Evolutionary conservation across 768 basidiomycete species (phyloP).

Genomic region (Hericium alpestre): DNA sequence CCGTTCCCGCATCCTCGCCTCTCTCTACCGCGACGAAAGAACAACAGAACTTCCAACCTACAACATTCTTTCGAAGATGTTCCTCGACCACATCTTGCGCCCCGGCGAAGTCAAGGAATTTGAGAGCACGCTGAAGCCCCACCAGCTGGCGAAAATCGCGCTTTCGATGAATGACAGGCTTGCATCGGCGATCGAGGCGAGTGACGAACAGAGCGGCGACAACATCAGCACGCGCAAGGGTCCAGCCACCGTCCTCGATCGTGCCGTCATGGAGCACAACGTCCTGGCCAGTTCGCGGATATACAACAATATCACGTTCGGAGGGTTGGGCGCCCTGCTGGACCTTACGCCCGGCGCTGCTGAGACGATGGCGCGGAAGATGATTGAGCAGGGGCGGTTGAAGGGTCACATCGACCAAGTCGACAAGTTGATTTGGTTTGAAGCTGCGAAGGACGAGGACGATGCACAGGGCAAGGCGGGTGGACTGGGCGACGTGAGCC

Average conservation of each 20-base stretch:
- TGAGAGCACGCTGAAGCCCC: slow-evolving; percentile 74
- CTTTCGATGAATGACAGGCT: slow-evolving; percentile 77
- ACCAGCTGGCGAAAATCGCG: slow-evolving; percentile 88
- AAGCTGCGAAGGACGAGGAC: slow-evolving; percentile 76
- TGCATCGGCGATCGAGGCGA: slow-evolving; percentile 54
- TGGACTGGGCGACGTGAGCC: slow-evolving; percentile 79
- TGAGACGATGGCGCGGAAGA: slow-evolving; percentile 94
- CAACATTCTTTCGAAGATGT: slow-evolving; percentile 95
- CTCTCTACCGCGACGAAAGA: slow-evolving; percentile 90
- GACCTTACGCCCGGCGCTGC: slow-evolving; percentile 87
- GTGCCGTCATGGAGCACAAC: slow-evolving; percentile 99
- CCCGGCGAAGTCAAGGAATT: slow-evolving; percentile 84
- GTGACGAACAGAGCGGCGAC: slow-evolving; percentile 38
- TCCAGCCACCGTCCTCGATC: slow-evolving; percentile 90
- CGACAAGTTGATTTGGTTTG: slow-evolving; percentile 89
- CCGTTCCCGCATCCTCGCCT: slow-evolving; percentile 84
- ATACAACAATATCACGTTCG: slow-evolving; percentile 95
- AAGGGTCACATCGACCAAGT: slow-evolving; percentile 95
- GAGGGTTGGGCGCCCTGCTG: slow-evolving; percentile 82
- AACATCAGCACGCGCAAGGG: slow-evolving; percentile 69
- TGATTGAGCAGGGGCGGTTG: slow-evolving; percentile 96
- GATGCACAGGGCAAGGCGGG: slow-evolving; percentile 92
- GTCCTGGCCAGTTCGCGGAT: slow-evolving; percentile 92
- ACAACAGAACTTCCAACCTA: slow-evolving; percentile 67
- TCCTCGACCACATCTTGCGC: slow-evolving; percentile 93